Percentiles rank a stretch among this genome's conserved stretches.
Conservation (phyloP, 2,329 filamentous ascomycete genomes). For the Calonectria fujianensis region DNA sequence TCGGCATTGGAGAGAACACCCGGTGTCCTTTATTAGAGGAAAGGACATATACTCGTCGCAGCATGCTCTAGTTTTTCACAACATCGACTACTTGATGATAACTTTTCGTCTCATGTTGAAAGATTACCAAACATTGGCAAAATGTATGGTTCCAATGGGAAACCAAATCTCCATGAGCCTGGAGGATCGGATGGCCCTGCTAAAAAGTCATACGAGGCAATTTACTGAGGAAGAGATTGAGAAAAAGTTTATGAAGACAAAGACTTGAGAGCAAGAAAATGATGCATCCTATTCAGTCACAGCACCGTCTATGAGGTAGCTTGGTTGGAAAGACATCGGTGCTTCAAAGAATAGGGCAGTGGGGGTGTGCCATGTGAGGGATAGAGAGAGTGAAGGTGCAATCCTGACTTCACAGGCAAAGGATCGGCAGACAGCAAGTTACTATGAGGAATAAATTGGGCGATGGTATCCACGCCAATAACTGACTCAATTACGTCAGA, state of each 20-base stretch:
- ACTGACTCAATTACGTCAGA: background rate
- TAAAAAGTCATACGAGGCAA: background rate
- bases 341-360: too few species aligned
- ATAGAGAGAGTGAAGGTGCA: too few species aligned
- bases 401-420: too few species aligned
- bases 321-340: too few species aligned
- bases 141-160: background rate
- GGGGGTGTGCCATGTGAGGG: too few species aligned
- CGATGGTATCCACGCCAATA: background rate
- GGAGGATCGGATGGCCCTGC: background rate
- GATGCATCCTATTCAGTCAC: too few species aligned
- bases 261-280: too few species aligned
- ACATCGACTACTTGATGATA: background rate
- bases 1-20: background rate
- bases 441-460: too few species aligned
- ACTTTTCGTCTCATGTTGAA: background rate
- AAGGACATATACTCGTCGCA: too few species aligned
- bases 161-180: background rate
- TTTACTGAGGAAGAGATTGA: background rate
- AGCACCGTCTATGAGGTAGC: too few species aligned
- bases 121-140: background rate
- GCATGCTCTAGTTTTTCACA: background rate
- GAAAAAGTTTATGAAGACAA: background rate
- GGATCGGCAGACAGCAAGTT: too few species aligned
- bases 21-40: background rate